Percentiles rank a stretch among this genome's conserved stretches.
Evolutionary conservation across 2,329 filamentous ascomycete genomes (phyloP).

Genomic region (Clonostachys rosea): DNA sequence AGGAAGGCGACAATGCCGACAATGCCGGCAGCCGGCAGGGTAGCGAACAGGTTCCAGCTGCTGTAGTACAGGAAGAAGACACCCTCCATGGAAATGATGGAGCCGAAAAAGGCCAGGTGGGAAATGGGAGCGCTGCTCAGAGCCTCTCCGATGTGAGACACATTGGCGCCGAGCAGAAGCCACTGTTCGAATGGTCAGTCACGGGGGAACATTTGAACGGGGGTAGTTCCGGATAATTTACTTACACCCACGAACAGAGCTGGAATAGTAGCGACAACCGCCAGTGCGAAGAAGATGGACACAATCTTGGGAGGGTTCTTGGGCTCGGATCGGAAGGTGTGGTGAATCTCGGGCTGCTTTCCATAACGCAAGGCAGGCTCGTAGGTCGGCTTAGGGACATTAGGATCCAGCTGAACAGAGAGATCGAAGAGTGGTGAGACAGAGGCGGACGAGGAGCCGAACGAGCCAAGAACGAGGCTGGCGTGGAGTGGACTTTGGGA

Average conservation of each 20-base stretch:
- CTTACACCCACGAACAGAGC: constrained; percentile 64
- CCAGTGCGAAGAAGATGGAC: constrained; percentile 70
- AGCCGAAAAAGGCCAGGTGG: constrained; percentile 81
- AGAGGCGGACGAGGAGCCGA: constrained; percentile 68
- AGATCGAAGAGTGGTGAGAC: constrained; percentile 71
- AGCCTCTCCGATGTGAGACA: constrained; percentile 72
- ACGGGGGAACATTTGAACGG: no score
- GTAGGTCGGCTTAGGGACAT: constrained; percentile 52
- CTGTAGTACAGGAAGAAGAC: constrained; percentile 95
- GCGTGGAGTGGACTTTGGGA: constrained; percentile 66
- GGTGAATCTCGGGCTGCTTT: constrained; percentile 79
- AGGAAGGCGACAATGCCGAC: constrained; percentile 72
- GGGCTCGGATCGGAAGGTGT: constrained; percentile 80
- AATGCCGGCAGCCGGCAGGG: constrained; percentile 66
- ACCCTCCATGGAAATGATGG: constrained; percentile 80
- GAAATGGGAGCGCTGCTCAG: constrained; percentile 72
- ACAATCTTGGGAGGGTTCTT: constrained; percentile 77
- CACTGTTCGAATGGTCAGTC: constrained; percentile 47
- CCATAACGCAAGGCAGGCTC: constrained; percentile 76
- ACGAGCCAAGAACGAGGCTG: constrained; percentile 81
- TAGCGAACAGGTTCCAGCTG: constrained; percentile 88
- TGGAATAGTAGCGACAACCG: constrained; percentile 70
- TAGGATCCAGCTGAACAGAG: constrained; percentile 58
- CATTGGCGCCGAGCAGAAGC: constrained; percentile 76
- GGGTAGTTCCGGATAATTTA: not conserved